A percentile compares a stretch with the other conserved stretches of the same genome.
phyloP scores from a whole-genome alignment of 1,284 basidiomycete species.

The Apiotrichum sp. region DNA sequence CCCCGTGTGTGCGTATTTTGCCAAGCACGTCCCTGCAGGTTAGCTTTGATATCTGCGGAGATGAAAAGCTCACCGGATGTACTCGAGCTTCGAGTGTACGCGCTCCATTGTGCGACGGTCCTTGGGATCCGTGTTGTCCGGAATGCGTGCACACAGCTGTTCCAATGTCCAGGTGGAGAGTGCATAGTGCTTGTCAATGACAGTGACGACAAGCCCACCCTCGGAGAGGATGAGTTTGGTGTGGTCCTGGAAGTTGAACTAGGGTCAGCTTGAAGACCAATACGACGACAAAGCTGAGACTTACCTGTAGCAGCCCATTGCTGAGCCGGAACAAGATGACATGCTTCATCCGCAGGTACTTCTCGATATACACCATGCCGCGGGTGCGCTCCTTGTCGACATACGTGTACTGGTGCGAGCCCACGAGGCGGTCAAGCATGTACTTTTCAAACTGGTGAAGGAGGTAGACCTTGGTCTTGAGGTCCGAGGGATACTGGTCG shows the following conservation, averaged over 20 bases:
- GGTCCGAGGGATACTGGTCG: constrained; percentile 49
- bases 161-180: constrained; percentile 69
- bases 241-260: constrained; percentile 98
- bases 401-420: constrained; percentile 69
- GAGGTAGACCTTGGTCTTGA: constrained; percentile 81
- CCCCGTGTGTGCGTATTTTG: constrained; percentile 25
- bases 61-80: constrained; percentile 29
- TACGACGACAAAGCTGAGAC: constrained; percentile 15
- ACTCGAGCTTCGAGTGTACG: constrained; percentile 39
- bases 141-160: constrained; percentile 56
- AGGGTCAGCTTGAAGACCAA: background rate
- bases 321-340: constrained; percentile 95
- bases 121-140: constrained; percentile 16
- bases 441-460: constrained; percentile 88
- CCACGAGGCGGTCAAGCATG: constrained; percentile 79
- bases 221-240: constrained; percentile 85
- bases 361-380: constrained; percentile 91
- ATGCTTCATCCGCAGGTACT: constrained; percentile 92
- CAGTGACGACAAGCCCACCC: constrained; percentile 68
- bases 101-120: constrained; percentile 34
- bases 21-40: constrained; percentile 26
- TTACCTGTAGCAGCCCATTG: constrained; percentile 83
- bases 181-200: constrained; percentile 82
- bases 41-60: background rate
- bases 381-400: constrained; percentile 61